These are phyloP conservation scores for Harrya chromipes DNA, from an alignment of 768 basidiomycete genomes.

Conservation along the genomic window DNA sequence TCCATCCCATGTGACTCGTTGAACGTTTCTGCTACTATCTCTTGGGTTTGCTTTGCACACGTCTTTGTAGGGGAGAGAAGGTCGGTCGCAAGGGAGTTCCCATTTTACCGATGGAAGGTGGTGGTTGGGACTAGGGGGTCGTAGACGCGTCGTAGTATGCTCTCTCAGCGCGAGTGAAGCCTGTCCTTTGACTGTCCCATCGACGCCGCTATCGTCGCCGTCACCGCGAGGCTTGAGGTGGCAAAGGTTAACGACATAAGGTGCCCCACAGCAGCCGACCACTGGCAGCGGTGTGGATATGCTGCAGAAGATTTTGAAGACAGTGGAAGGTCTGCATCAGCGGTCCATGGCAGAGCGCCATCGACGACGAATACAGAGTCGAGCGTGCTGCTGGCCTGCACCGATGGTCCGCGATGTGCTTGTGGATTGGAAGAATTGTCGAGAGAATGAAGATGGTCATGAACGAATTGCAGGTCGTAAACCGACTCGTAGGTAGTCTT, in stretches of 20 bases:
- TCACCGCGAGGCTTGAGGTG: constrained; percentile 38
- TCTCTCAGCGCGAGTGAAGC: constrained; percentile 57
- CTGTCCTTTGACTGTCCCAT: constrained; percentile 62
- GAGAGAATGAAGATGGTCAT: background rate
- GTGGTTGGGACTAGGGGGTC: constrained; percentile 63
- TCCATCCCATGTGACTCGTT: constrained; percentile 71
- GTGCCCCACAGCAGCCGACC: too few relatives aligned
- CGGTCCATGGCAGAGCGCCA: constrained; percentile 58
- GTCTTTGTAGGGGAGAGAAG: constrained; percentile 39
- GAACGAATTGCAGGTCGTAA: background rate
- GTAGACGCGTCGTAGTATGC: constrained; percentile 67
- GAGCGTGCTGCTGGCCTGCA: constrained; percentile 1
- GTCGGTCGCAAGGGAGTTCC: constrained; percentile 57
- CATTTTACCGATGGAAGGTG: constrained; percentile 72
- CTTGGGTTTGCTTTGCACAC: constrained; percentile 36
- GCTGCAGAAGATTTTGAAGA: too few relatives aligned
- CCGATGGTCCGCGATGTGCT: background rate
- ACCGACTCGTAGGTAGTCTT: too few relatives aligned
- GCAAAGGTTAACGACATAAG: constrained; percentile 68
- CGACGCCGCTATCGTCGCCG: constrained; percentile 37
- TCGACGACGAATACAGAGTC: background rate
- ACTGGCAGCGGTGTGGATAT: constrained; percentile 60
- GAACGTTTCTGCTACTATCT: constrained; percentile 77
- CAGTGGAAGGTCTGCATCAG: too few relatives aligned
- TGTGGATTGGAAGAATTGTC: constrained; percentile 11